Evolutionary conservation across 1,284 basidiomycete species (phyloP).

Genomic region (Coniferiporia weirii): DNA sequence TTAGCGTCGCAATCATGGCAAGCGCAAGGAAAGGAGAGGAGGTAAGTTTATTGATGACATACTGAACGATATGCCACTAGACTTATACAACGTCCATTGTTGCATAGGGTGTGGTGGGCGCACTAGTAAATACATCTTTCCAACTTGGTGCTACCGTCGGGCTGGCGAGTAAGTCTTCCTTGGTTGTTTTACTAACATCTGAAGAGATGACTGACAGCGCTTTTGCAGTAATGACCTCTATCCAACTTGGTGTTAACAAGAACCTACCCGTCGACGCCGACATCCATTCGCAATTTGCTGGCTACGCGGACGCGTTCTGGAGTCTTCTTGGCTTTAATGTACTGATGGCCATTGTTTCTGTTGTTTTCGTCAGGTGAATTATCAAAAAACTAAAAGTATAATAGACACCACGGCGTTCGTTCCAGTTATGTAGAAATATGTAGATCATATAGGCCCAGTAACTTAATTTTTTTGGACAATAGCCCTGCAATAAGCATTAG

Average conservation of each 20-base stretch:
- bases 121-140: slow-evolving; percentile 18
- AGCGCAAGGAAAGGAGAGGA: slow-evolving; percentile 18
- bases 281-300: slow-evolving; percentile 3
- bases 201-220: neutral
- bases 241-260: slow-evolving; percentile 13
- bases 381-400: no score
- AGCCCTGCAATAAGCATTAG: no score
- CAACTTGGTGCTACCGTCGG: slow-evolving; percentile 19
- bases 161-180: slow-evolving; percentile 14
- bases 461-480: no score
- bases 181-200: neutral
- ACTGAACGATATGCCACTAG: neutral
- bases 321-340: slow-evolving; percentile 11
- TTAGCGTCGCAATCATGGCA: slow-evolving; percentile 15
- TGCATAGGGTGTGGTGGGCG: slow-evolving; percentile 18
- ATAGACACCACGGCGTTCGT: no score
- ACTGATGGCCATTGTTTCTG: slow-evolving; percentile 8
- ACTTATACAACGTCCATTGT: neutral
- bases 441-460: no score
- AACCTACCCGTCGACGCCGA: slow-evolving; percentile 7
- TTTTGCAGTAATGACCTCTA: slow-evolving; percentile 13
- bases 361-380: slow-evolving; percentile 12
- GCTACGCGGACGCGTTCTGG: slow-evolving; percentile 18
- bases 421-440: no score
- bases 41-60: slow-evolving; percentile 2